Evolutionary conservation across 495 filamentous ascomycete species (phyloP).

Genomic region (Xylaria scruposa): DNA sequence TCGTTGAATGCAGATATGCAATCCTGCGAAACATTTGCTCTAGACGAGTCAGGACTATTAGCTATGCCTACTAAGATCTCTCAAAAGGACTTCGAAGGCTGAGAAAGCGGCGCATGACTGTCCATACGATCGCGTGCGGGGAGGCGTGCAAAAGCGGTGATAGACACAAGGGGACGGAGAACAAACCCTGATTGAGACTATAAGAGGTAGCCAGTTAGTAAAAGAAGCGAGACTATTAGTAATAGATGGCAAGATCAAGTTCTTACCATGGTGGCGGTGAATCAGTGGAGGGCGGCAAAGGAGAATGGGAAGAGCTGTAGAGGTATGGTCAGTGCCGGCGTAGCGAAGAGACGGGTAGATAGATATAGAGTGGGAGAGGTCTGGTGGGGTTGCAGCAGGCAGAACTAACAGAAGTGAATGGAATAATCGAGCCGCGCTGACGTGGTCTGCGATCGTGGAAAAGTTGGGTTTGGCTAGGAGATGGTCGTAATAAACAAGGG

Average conservation of each 20-base stretch:
- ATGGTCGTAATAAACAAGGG: conserved; percentile 11
- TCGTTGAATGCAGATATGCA: conserved; percentile 87
- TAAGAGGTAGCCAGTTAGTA: conserved; percentile 26
- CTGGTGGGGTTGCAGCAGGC: conserved; percentile 12
- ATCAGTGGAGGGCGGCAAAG: background rate
- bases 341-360: conserved; percentile 11
- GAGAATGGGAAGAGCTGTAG: conserved; percentile 11
- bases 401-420: conserved; percentile 32
- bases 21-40: conserved; percentile 78
- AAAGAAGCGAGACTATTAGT: conserved; percentile 15
- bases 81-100: background rate
- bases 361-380: background rate
- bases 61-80: conserved; percentile 25
- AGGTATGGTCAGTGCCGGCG: conserved; percentile 20
- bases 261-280: conserved; percentile 25
- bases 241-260: background rate
- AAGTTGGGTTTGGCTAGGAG: conserved; percentile 21
- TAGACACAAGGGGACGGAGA: conserved; percentile 33
- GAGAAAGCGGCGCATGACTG: conserved; percentile 25
- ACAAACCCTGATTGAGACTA: conserved; percentile 76
- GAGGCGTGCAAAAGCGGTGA: conserved; percentile 27
- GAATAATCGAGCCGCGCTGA: conserved; percentile 27
- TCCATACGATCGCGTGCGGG: conserved; percentile 20
- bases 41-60: conserved; percentile 48
- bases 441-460: conserved; percentile 24